Percentiles rank a stretch among this genome's conserved stretches.
These are phyloP conservation scores for Exidia glandulosa DNA, from an alignment of 768 basidiomycete genomes.

Conservation along the genomic window DNA sequence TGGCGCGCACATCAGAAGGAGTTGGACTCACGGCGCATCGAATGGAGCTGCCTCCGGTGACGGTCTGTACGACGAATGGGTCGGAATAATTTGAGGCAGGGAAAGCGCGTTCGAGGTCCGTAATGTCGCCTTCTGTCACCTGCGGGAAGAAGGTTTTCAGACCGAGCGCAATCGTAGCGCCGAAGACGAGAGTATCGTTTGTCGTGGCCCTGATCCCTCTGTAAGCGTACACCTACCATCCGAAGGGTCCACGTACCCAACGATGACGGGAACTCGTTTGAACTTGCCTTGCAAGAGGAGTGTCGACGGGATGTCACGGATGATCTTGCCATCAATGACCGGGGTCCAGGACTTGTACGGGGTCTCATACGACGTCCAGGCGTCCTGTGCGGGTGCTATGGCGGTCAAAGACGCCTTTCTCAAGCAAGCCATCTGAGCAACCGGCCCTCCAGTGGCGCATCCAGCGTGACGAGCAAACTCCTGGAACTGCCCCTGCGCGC, in stretches of 20 bases:
- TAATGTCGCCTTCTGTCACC: constrained; percentile 28
- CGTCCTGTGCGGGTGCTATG: constrained; percentile 45
- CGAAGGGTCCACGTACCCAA: constrained; percentile 31
- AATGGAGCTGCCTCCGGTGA: constrained; percentile 39
- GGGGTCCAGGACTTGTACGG: constrained; percentile 41
- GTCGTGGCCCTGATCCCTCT: constrained; percentile 33
- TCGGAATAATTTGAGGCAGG: constrained; percentile 27
- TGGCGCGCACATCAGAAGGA: neutral
- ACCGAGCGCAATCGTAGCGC: constrained; percentile 25
- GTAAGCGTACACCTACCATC: constrained; percentile 1
- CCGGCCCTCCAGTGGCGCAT: constrained; percentile 29
- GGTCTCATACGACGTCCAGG: constrained; percentile 19
- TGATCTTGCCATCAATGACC: constrained; percentile 41
- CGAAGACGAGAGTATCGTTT: constrained; percentile 44
- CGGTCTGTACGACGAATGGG: constrained; percentile 18
- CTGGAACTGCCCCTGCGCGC: constrained; percentile 37
- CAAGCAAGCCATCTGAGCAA: constrained; percentile 33
- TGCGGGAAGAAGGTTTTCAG: constrained; percentile 34
- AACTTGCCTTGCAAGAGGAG: constrained; percentile 36
- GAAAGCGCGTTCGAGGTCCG: constrained; percentile 30
- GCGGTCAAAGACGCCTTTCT: constrained; percentile 39
- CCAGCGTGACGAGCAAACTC: constrained; percentile 39
- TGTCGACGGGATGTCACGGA: constrained; percentile 40
- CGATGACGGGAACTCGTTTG: constrained; percentile 42
- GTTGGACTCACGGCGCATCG: constrained; percentile 39